phyloP scores from a whole-genome alignment of 2,329 filamentous ascomycete species.

The Salinomyces thailandicus region DNA sequence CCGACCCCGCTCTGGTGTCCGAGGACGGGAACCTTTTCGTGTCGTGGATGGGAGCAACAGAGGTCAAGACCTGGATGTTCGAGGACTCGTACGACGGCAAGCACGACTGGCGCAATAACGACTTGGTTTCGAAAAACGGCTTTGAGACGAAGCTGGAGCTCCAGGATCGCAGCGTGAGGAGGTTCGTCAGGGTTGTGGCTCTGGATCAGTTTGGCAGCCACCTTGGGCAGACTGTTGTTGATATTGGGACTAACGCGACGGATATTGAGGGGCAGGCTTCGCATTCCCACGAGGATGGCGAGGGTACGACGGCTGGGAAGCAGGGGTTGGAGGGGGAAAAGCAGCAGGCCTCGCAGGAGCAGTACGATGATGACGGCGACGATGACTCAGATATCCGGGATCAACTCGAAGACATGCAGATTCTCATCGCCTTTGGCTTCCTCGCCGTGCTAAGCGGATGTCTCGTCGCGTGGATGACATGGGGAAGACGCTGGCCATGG shows the following conservation, averaged over 20 bases:
- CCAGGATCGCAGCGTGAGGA: neutral
- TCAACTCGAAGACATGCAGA: constrained; percentile 3
- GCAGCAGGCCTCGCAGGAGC: neutral
- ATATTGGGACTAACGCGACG: constrained; percentile 1
- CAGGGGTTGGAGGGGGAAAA: neutral
- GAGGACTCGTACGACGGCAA: constrained; percentile 20
- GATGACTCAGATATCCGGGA: neutral
- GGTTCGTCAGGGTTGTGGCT: constrained; percentile 1
- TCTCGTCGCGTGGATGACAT: neutral
- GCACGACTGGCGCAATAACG: neutral
- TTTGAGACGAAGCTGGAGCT: constrained; percentile 4
- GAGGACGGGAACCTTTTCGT: constrained; percentile 33
- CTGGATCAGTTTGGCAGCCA: neutral
- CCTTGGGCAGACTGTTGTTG: neutral
- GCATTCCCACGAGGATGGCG: constrained; percentile 1
- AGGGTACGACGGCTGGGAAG: neutral
- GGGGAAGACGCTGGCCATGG: neutral
- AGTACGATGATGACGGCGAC: neutral
- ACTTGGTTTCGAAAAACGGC: neutral
- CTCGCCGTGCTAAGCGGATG: neutral
- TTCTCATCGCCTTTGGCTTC: neutral
- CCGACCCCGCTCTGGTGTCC: constrained; percentile 17
- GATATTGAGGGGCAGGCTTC: neutral
- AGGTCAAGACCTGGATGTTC: constrained; percentile 36
- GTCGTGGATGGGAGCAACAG: constrained; percentile 39